phyloP scores from a whole-genome alignment of 2,329 filamentous ascomycete genomes.

The Aotearoamyces nothofagi region DNA sequence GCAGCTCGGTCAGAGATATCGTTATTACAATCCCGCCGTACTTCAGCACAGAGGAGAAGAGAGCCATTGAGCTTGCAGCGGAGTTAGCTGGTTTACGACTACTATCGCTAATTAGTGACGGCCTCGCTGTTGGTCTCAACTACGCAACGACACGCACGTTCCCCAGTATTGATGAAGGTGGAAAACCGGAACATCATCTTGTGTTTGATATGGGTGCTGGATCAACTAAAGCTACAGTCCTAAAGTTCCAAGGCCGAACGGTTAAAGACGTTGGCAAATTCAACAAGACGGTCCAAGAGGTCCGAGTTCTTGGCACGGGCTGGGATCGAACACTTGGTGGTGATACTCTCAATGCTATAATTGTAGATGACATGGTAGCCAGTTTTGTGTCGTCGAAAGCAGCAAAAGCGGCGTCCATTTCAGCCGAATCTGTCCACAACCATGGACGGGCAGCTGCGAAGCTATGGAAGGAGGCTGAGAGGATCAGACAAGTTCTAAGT shows the following conservation, averaged over 20 bases:
- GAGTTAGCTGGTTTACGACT: constrained; percentile 80
- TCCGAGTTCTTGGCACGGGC: constrained; percentile 72
- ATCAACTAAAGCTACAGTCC: constrained; percentile 75
- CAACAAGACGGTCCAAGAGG: constrained; percentile 95
- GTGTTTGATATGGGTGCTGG: constrained; percentile 98
- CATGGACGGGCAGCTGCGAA: constrained; percentile 81
- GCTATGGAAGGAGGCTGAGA: constrained; percentile 85
- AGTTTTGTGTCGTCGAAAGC: constrained; percentile 60
- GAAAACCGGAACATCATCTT: constrained; percentile 79
- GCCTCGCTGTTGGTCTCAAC: constrained; percentile 82
- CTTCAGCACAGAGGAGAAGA: constrained; percentile 81
- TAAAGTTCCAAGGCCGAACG: constrained; percentile 76
- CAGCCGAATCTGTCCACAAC: constrained; percentile 44
- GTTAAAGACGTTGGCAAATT: constrained; percentile 86
- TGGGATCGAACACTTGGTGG: constrained; percentile 88
- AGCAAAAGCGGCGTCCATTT: constrained; percentile 48
- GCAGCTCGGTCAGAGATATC: constrained; percentile 57
- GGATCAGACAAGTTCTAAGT: constrained; percentile 75
- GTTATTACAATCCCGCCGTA: constrained; percentile 86
- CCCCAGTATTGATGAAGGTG: constrained; percentile 66
- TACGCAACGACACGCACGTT: constrained; percentile 89
- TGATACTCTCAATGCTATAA: constrained; percentile 73
- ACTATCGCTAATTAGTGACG: constrained; percentile 74
- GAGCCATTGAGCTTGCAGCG: constrained; percentile 70
- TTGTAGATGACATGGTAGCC: constrained; percentile 76